Base-by-base conservation (phyloP, 257 asterid species). In the Solanum ahanhuiri region DNA sequence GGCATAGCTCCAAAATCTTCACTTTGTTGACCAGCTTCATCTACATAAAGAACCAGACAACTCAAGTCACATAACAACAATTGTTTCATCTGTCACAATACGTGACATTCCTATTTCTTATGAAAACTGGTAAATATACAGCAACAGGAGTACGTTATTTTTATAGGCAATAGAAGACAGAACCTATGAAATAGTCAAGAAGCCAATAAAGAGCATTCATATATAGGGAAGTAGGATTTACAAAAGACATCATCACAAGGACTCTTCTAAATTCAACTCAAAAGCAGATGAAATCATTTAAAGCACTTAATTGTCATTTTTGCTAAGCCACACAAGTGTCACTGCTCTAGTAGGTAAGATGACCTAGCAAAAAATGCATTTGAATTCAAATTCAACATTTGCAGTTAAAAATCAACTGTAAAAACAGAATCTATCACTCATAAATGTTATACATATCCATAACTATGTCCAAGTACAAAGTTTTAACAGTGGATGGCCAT, bases 1-100 rank as follows among this genome's bases (percentile, higher is more conserved):
- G 93, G 83, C 58, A 91, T 87, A 82, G 90, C 91, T 90, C 91
- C 98, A 88, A 86, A 88, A 73, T 88, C 94, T 82, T 94, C 95
- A 85, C 89, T 75, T 85, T 86, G 94, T 85, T 91, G 92, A 87
- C 86, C 85, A 60, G 89, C 89, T 77, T 89, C 95, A 90, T 91
- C 98, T 94, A 88, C 86, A 85, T 88, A 89, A 86, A 77, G 48
- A 83, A 87, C 82, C 72, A 86, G 76, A 25, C n/a, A 33, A 33
- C 70, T 85, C 30, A 71, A 71, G 71, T 60, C 58, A 60, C 81
- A 86, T 82, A 18, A n/a, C 3, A 71, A 71, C 34, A 85, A 70
- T 33, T 9, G 9, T 7, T 43, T 43, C 64, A 77, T 77, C 83
- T 43, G 18, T 30, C 39, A 28, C 28, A 17, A 48, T 28, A 28